These are phyloP conservation scores for Choanephora cucurbitarum DNA, from an alignment of 371 early-diverging fungal genomes.

Conservation along the genomic window DNA sequence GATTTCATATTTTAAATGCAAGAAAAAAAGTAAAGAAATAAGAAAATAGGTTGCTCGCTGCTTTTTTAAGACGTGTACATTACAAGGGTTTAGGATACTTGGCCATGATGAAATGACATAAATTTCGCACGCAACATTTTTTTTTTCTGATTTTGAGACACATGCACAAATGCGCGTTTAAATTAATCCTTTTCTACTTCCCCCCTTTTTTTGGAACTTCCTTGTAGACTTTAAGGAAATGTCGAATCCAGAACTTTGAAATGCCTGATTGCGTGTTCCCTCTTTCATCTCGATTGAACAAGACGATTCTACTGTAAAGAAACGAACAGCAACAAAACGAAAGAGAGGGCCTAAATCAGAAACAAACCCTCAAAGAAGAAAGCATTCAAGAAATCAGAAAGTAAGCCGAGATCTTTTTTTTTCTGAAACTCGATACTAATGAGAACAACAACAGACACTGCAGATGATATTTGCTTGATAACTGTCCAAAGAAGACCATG, in stretches of 20 bases:
- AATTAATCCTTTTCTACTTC: not conserved
- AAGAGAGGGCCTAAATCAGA: conserved; percentile 4
- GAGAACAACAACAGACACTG: no score
- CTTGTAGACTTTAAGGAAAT: not conserved
- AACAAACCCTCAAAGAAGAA: conserved; percentile 5
- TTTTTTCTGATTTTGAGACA: no score
- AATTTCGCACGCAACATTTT: no score
- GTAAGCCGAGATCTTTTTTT: not conserved
- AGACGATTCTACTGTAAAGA: not conserved
- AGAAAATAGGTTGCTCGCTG: no score
- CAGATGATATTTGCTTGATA: not conserved
- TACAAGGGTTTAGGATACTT: no score
- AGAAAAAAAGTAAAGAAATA: not conserved
- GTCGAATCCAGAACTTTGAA: not conserved
- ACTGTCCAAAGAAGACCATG: not conserved
- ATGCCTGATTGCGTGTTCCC: conserved; percentile 16
- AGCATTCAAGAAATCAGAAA: conserved; percentile 2
- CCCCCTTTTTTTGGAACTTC: not conserved
- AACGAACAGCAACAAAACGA: conserved; percentile 7
- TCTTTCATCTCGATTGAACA: conserved; percentile 15
- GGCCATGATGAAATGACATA: no score
- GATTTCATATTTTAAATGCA: not conserved
- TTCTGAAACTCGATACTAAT: no score
- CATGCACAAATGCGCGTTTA: no score
- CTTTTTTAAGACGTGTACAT: no score